Base-by-base conservation (phyloP, 2,329 filamentous ascomycete species). In the Colletotrichum noveboracense region DNA sequence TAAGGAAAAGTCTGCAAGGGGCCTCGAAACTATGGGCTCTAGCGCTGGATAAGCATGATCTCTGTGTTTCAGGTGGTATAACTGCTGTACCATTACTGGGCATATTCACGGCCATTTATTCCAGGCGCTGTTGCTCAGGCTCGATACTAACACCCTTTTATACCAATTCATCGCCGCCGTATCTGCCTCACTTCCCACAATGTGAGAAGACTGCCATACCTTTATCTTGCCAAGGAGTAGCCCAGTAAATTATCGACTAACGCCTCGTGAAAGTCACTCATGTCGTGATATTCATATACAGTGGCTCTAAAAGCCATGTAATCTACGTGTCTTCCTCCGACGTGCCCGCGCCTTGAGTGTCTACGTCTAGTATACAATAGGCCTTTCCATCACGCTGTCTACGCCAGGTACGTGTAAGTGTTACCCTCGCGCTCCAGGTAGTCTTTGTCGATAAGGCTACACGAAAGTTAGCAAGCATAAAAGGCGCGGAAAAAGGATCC, bases 391-490 rank as follows among this genome's bases (percentile, higher is more conserved):
- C 21, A 21, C 16, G 16, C 24, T 9, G n/a, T 76, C 65, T 85
- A 95, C 76, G 94, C 93, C 71, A 95, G 84, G 82, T 96, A 96
- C 13, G 88, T 90, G 83, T 96, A 96, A 52, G 87, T 85, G 69
- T 92, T 92, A 26, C 93, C 94, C 77, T 94, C 93, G 64, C 95
- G 89, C 84, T 98, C 96, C 80, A 98, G 92, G 80, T 98, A 98
- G 78, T 98, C 96, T 86, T 97, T 98, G 82, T 98, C 96, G 69
- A 98, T 96, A 78, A 98, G 88, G 83, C 94, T 96, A 79, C 43
- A 13, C 2, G 36, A 52, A 16, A 12, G 77, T 86, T 80, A 86
- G 82, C 70, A 69, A 76, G 65, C 43, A 70, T 70, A 21, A 10
- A 56, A 30, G 26, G 24, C 38, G 12, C 34, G 9, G 28, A 6